Evolutionary conservation across 2,329 filamentous ascomycete genomes (phyloP).

Genomic region (Zarea fungicola): DNA sequence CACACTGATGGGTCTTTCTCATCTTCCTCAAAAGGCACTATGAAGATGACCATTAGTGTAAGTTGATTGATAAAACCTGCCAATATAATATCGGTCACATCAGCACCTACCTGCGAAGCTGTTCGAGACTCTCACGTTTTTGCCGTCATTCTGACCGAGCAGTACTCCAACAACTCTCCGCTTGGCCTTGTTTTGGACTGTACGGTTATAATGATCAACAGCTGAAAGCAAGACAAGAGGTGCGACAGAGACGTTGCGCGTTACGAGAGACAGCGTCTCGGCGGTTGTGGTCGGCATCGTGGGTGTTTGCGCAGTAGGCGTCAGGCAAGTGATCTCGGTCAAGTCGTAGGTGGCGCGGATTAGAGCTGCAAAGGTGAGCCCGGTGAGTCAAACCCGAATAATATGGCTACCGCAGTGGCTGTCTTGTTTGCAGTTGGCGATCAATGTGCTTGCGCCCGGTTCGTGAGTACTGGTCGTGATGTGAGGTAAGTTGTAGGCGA

Average conservation of each 20-base stretch:
- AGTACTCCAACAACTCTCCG: slow-evolving; percentile 91
- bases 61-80: neutral
- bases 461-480: slow-evolving; percentile 1
- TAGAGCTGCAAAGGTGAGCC: neutral
- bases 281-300: slow-evolving; percentile 94
- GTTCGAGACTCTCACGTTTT: slow-evolving; percentile 95
- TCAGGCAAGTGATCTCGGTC: neutral
- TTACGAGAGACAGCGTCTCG: slow-evolving; percentile 92
- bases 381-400: too few species aligned
- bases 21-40: slow-evolving; percentile 97
- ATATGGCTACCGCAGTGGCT: neutral
- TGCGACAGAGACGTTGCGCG: slow-evolving; percentile 91
- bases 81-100: slow-evolving; percentile 9
- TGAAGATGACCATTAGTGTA: slow-evolving; percentile 16
- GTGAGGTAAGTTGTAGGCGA: slow-evolving; percentile 4
- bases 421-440: neutral
- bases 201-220: slow-evolving; percentile 96
- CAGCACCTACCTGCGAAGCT: slow-evolving; percentile 78
- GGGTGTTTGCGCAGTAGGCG: slow-evolving; percentile 17
- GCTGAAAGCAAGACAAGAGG: slow-evolving; percentile 95
- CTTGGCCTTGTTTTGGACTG: slow-evolving; percentile 76
- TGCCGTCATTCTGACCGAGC: slow-evolving; percentile 91
- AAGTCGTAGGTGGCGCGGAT: neutral
- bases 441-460: neutral
- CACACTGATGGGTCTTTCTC: slow-evolving; percentile 98